A percentile compares a stretch with the other conserved stretches of the same genome.
phyloP scores from a whole-genome alignment of 257 asterid species.

The Capsicum pubescens region DNA sequence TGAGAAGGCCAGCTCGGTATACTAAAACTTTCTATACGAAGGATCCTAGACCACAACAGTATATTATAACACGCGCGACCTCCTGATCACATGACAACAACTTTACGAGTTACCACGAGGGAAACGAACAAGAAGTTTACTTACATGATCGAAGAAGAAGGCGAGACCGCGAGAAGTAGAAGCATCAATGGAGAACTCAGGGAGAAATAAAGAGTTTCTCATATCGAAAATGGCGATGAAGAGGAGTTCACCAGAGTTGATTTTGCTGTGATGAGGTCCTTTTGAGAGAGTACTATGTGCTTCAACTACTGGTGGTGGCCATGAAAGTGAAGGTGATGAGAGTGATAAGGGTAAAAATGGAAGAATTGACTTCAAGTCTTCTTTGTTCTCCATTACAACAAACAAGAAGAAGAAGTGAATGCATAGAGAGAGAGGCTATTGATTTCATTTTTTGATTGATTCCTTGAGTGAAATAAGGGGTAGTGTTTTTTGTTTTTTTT shows the following conservation, averaged over 20 bases:
- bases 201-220: constrained; percentile 52
- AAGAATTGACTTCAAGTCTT: constrained; percentile 52
- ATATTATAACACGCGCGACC: no score
- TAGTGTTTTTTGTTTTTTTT: no score
- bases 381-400: constrained; percentile 14
- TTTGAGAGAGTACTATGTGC: constrained; percentile 67
- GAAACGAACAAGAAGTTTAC: neutral
- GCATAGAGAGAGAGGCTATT: no score
- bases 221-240: constrained; percentile 70
- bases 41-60: no score
- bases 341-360: constrained; percentile 62
- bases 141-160: constrained; percentile 78
- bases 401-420: neutral
- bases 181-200: constrained; percentile 38
- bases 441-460: no score
- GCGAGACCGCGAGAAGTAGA: constrained; percentile 65
- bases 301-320: constrained; percentile 67
- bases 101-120: no score
- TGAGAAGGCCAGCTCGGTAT: no score
- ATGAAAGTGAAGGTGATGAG: constrained; percentile 65
- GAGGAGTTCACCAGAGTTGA: constrained; percentile 67
- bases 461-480: no score
- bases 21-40: no score
- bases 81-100: no score
- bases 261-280: constrained; percentile 79